These are phyloP conservation scores for Thymus quinquecostatus DNA, from an alignment of 257 asterid genomes.

Conservation along the genomic window DNA sequence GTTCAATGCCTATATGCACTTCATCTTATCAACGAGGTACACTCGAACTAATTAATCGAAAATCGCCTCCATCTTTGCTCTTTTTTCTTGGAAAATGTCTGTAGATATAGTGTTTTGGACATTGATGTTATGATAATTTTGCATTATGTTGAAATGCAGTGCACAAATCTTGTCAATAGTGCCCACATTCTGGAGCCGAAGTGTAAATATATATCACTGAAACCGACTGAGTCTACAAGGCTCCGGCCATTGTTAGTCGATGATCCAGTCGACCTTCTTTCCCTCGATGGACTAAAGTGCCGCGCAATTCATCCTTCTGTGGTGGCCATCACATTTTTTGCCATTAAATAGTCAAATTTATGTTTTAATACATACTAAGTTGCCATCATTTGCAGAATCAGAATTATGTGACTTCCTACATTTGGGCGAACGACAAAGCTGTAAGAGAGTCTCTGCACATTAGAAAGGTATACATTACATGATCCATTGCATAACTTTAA, in stretches of 20 bases:
- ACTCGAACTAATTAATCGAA: not conserved
- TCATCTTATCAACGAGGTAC: constrained; percentile 35
- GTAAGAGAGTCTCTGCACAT: constrained; percentile 51
- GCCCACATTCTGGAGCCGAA: constrained; percentile 45
- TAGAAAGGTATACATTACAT: constrained; percentile 38
- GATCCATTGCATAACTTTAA: not conserved
- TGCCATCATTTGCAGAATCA: constrained; percentile 30
- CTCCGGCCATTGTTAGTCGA: constrained; percentile 19
- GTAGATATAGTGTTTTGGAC: not conserved
- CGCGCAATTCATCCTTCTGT: constrained; percentile 34
- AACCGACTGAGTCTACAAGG: constrained; percentile 11
- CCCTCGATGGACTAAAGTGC: constrained; percentile 33
- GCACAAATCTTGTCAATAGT: not conserved
- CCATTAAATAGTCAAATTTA: too few relatives aligned
- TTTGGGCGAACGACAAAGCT: constrained; percentile 48
- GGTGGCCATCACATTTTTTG: too few relatives aligned
- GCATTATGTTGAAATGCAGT: constrained; percentile 32
- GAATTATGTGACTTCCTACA: constrained; percentile 29
- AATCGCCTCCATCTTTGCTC: not conserved
- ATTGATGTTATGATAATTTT: not conserved
- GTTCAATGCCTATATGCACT: constrained; percentile 37
- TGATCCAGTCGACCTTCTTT: constrained; percentile 28
- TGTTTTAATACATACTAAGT: not conserved
- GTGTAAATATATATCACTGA: constrained; percentile 36
- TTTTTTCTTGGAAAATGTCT: too few relatives aligned